These are phyloP conservation scores for Mucor piriformis DNA, from an alignment of 371 early-diverging fungal genomes.

Conservation along the genomic window DNA sequence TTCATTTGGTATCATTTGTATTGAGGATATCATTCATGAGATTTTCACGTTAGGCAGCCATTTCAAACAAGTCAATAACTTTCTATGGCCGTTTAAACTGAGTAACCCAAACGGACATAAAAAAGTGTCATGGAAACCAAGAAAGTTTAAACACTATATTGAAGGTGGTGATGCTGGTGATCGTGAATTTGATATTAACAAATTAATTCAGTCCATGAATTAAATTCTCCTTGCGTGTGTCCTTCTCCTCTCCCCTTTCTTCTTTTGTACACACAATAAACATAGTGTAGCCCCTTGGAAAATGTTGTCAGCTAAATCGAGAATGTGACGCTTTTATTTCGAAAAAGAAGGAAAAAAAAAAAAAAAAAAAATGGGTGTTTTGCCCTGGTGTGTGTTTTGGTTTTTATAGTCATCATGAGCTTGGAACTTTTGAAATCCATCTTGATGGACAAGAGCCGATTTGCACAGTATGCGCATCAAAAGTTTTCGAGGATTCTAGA, in stretches of 20 bases:
- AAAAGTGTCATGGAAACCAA: constrained; percentile 87
- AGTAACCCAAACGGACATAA: constrained; percentile 81
- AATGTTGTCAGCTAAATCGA: too few relatives aligned
- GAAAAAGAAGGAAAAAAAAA: background rate
- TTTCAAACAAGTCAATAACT: constrained; percentile 84
- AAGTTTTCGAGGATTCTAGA: constrained; percentile 8
- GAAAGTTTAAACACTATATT: constrained; percentile 95
- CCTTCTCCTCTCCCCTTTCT: background rate
- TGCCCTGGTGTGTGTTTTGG: background rate
- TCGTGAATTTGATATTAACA: constrained; percentile 95
- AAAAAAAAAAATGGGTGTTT: background rate
- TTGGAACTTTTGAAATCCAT: background rate
- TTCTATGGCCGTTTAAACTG: constrained; percentile 99
- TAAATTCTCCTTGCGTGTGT: constrained; percentile 44
- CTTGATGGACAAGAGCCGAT: background rate
- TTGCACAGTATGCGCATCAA: constrained; percentile 8
- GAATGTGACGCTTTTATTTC: too few relatives aligned
- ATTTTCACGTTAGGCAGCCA: constrained; percentile 96
- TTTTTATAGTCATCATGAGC: background rate
- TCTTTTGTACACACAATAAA: background rate
- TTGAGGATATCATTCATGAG: constrained; percentile 99
- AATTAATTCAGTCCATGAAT: constrained; percentile 95
- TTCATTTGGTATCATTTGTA: constrained; percentile 91
- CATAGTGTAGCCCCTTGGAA: too few relatives aligned
- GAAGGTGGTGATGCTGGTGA: constrained; percentile 98